These are phyloP conservation scores for Galerina sulciceps DNA, from an alignment of 768 basidiomycete genomes.

Conservation along the genomic window DNA sequence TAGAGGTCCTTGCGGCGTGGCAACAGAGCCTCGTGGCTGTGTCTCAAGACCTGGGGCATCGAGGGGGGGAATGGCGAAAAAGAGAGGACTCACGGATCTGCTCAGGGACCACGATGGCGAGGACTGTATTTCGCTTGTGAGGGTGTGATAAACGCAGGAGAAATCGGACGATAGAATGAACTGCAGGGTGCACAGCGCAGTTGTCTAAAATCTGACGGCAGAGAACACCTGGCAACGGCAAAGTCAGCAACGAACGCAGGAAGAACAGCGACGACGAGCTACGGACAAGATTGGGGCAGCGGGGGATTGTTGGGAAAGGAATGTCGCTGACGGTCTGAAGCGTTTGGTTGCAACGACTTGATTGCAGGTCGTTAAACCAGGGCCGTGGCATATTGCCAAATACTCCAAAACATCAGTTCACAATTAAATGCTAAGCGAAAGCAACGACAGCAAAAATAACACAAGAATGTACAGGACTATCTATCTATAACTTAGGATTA, in stretches of 20 bases:
- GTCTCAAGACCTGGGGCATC: conserved; percentile 13
- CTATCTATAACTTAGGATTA: background rate
- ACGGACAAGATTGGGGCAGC: background rate
- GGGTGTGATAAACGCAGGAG: background rate
- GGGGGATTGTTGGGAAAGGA: conserved; percentile 18
- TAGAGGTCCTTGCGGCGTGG: conserved; percentile 31
- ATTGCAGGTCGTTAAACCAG: conserved; percentile 38
- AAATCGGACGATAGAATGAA: conserved; percentile 4
- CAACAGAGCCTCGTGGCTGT: conserved; percentile 47
- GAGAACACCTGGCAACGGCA: background rate
- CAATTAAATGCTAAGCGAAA: conserved; percentile 7
- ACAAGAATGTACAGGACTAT: conserved; percentile 1
- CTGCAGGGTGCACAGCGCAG: background rate
- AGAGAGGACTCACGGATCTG: conserved; percentile 19
- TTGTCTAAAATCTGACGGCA: too few relatives aligned
- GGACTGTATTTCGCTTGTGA: background rate
- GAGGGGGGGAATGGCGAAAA: conserved; percentile 11
- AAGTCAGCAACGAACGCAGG: background rate
- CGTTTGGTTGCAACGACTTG: conserved; percentile 48
- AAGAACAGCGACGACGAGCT: conserved; percentile 4
- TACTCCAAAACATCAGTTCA: conserved; percentile 32
- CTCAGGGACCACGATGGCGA: conserved; percentile 17
- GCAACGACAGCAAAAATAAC: conserved; percentile 9
- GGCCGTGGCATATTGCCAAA: conserved; percentile 40
- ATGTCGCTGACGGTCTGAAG: conserved; percentile 43